Conservation (phyloP, 2,329 filamentous ascomycete species). For the Fusarium clavum region DNA sequence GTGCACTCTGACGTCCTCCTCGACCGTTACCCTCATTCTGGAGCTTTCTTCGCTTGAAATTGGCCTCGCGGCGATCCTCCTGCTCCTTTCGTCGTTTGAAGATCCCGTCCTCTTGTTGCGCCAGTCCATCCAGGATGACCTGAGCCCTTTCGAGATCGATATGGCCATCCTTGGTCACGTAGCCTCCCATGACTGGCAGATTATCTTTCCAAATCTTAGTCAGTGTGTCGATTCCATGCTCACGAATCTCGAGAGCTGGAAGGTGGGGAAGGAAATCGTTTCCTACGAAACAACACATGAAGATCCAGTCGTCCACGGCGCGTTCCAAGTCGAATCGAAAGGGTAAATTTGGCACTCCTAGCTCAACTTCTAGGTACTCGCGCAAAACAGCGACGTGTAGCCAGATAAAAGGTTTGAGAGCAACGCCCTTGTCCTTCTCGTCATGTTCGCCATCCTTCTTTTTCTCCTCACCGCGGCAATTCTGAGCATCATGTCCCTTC, state of each 20-base stretch:
- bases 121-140: slow-evolving; percentile 86
- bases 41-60: slow-evolving; percentile 80
- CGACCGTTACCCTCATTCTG: slow-evolving; percentile 65
- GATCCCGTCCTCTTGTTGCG: slow-evolving; percentile 92
- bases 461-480: slow-evolving; percentile 84
- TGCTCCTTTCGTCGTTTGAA: slow-evolving; percentile 88
- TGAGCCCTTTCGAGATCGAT: slow-evolving; percentile 90
- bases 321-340: slow-evolving; percentile 95
- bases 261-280: slow-evolving; percentile 98
- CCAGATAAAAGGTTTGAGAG: slow-evolving; percentile 97
- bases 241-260: slow-evolving; percentile 95
- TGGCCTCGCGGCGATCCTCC: slow-evolving; percentile 85
- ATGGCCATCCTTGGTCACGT: slow-evolving; percentile 93
- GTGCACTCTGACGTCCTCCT: slow-evolving; percentile 36
- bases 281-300: slow-evolving; percentile 98
- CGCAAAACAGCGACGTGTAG: slow-evolving; percentile 91
- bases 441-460: slow-evolving; percentile 83
- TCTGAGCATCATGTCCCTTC: slow-evolving; percentile 87
- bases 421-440: slow-evolving; percentile 77
- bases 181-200: slow-evolving; percentile 90
- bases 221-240: slow-evolving; percentile 95
- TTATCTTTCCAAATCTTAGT: slow-evolving; percentile 98
- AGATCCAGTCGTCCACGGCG: slow-evolving; percentile 97
- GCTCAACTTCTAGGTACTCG: slow-evolving; percentile 92
- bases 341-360: slow-evolving; percentile 82